Evolutionary conservation across 2,329 filamentous ascomycete genomes (phyloP), one percentile per base, ranked within the genome.

Genomic region (Cadophora luteo-olivacea): DNA sequence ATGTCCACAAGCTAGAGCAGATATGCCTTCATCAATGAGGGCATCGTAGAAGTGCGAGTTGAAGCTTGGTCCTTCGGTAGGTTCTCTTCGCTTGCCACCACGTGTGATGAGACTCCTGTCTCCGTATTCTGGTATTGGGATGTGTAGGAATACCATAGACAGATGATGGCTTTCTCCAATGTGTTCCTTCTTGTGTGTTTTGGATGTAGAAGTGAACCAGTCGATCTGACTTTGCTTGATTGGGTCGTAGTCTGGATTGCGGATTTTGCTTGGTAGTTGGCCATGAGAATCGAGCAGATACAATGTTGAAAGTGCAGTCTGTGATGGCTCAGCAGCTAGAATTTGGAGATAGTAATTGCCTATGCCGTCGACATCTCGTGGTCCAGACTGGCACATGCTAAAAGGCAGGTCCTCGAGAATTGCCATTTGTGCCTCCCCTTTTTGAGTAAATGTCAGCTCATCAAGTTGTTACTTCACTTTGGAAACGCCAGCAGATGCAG

Each of bases 91-190:
- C n/a, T 88, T 83, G 11, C 94, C 95, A 25, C 90, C 86, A 64
- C 83, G 82, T 67, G 79, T 75, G 7, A 81, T 82, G 52, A 91
- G 87, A 11, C 87, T 83, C 1, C 81, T 77, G 61, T 89, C 85
- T 65, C 86, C 85, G 76, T 97, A 97, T 78, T 98, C 95, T 0
- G 94, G 93, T 14, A 98, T 83, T 0, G 95, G 95, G 66, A 98
- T 98, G 78, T 98, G 95, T 72, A 97, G 94, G 78, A 98, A 97
- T 0, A 94, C 93, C 79, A 97, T 89, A 77, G 97, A 92, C 85
- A 98, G 91, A 79, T 97, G 94, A 70, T 93, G 91, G 76, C 94
- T 92, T 0, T 91, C 92, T 80, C 97, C 97, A 75, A 93, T 88
- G 69, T 87, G 86, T 77, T 97, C 93, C 2, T 38, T 38, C 36